phyloP scores from a whole-genome alignment of 2,329 filamentous ascomycete genomes.

The Curvularia eragrostidis region DNA sequence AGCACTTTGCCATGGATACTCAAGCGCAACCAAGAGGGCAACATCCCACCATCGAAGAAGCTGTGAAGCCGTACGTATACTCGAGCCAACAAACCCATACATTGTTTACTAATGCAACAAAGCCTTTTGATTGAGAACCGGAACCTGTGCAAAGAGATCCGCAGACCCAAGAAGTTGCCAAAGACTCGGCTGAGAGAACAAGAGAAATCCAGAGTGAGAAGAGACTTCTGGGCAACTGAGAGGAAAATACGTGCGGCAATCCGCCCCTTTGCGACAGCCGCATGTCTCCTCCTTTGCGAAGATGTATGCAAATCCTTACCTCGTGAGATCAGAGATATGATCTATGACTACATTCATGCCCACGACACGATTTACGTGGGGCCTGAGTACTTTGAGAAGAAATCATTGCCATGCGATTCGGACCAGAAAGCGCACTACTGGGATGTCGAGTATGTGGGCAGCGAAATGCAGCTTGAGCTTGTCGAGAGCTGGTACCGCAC shows the following conservation, averaged over 20 bases:
- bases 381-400: conserved; percentile 6
- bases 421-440: conserved; percentile 8
- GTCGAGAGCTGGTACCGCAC: conserved; percentile 17
- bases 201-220: not conserved
- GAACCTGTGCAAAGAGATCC: not conserved
- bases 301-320: not conserved
- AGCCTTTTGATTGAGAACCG: not conserved
- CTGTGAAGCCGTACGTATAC: not conserved
- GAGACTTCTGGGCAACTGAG: not conserved
- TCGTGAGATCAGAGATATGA: conserved; percentile 12
- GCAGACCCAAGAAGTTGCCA: too few species aligned
- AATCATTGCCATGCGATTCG: not conserved
- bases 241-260: not conserved
- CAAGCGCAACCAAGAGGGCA: not conserved
- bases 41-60: not conserved
- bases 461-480: conserved; percentile 3
- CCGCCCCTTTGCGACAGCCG: not conserved
- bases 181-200: not conserved
- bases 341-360: conserved; percentile 4
- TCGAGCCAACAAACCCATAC: not conserved
- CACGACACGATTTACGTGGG: conserved; percentile 2
- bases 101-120: not conserved
- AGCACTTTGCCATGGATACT: not conserved
- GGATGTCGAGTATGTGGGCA: conserved; percentile 7
- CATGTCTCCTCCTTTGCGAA: conserved; percentile 1